phyloP scores from a whole-genome alignment of 495 filamentous ascomycete genomes.

The Penicillium atrosanguineum region DNA sequence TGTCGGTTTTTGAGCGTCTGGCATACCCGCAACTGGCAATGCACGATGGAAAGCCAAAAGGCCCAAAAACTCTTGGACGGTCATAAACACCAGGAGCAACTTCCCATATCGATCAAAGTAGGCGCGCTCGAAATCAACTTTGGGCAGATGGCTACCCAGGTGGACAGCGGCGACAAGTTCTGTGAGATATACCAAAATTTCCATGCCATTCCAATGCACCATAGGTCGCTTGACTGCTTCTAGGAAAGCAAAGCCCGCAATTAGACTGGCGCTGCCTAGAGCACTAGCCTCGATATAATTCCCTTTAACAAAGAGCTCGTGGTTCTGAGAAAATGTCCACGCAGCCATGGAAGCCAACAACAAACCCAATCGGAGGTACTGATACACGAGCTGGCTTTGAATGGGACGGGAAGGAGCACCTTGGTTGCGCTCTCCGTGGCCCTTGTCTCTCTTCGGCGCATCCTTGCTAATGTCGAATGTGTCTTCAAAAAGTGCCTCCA shows the following conservation, averaged over 20 bases:
- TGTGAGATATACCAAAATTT: constrained; percentile 43
- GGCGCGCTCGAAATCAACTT: constrained; percentile 28
- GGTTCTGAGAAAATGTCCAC: constrained; percentile 38
- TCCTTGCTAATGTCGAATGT: constrained; percentile 47
- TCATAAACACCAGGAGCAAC: constrained; percentile 41
- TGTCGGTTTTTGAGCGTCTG: constrained; percentile 5
- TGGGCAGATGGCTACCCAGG: constrained; percentile 39
- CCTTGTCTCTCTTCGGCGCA: constrained; percentile 10
- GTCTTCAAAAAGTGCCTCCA: constrained; percentile 46
- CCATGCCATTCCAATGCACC: constrained; percentile 40
- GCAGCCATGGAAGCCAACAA: constrained; percentile 30
- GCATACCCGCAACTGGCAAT: not conserved
- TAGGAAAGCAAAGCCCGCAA: constrained; percentile 41
- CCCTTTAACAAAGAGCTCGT: constrained; percentile 30
- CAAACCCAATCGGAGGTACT: constrained; percentile 33
- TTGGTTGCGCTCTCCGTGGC: constrained; percentile 9
- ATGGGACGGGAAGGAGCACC: constrained; percentile 11
- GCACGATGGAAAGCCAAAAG: constrained; percentile 28
- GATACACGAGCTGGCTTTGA: constrained; percentile 21
- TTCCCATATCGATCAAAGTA: constrained; percentile 47
- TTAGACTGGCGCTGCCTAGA: constrained; percentile 39
- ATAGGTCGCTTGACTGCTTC: constrained; percentile 38
- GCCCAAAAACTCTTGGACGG: constrained; percentile 35
- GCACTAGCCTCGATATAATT: constrained; percentile 43
- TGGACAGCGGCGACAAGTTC: constrained; percentile 41